Conservation (phyloP, 495 filamentous ascomycete genomes). For the Hypoxylon crocopeplum region DNA sequence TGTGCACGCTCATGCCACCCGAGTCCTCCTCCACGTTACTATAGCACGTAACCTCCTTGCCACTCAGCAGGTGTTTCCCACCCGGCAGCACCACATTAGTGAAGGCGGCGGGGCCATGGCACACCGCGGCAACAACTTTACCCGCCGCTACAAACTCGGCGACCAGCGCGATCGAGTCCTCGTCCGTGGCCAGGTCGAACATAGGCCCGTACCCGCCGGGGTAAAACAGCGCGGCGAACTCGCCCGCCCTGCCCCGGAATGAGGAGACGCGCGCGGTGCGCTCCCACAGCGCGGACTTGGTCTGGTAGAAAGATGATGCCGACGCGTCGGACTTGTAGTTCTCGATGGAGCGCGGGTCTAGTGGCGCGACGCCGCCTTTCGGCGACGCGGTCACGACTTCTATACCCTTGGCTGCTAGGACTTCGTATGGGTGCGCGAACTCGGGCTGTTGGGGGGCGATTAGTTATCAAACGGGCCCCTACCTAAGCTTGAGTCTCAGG, state of each 20-base stretch:
- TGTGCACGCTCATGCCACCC: conserved; percentile 49
- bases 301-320: conserved; percentile 59
- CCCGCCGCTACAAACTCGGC: conserved; percentile 65
- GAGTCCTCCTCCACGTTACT: conserved; percentile 71
- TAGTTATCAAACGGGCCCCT: neutral
- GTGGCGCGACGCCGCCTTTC: conserved; percentile 68
- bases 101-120: conserved; percentile 71
- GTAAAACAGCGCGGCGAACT: conserved; percentile 75
- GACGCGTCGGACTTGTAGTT: conserved; percentile 61
- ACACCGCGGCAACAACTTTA: conserved; percentile 71
- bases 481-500: too few relatives aligned
- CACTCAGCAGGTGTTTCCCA: conserved; percentile 60
- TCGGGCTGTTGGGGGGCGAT: conserved; percentile 62
- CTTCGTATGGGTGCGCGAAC: conserved; percentile 72
- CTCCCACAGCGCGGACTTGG: conserved; percentile 65
- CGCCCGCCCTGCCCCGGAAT: conserved; percentile 58
- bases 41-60: conserved; percentile 70
- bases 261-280: conserved; percentile 61
- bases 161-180: conserved; percentile 61
- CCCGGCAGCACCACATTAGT: conserved; percentile 60
- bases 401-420: conserved; percentile 57
- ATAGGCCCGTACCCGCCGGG: conserved; percentile 84
- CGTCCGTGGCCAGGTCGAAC: conserved; percentile 67
- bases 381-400: conserved; percentile 71
- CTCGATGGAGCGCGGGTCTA: conserved; percentile 71